Conservation (phyloP, 495 filamentous ascomycete genomes). For the Penicillium roqueforti region DNA sequence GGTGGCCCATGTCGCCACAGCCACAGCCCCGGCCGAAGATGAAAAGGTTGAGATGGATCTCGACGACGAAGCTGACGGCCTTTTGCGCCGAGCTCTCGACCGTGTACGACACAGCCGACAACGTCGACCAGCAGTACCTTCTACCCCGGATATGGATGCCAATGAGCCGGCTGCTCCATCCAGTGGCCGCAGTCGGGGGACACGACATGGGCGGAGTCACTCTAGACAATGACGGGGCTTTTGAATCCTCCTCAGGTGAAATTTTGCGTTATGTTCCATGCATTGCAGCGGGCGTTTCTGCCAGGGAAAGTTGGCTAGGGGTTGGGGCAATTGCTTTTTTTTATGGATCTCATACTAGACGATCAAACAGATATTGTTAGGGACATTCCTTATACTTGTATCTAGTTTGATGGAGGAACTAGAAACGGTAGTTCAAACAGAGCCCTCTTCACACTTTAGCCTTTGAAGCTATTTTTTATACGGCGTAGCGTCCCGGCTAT, state of each 20-base stretch:
- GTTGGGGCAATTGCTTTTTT: not conserved
- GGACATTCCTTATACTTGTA: not conserved
- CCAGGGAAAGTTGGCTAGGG: not conserved
- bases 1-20: slow-evolving; percentile 28
- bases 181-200: slow-evolving; percentile 19
- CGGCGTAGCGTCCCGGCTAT: not conserved
- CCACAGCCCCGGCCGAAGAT: slow-evolving; percentile 22
- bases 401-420: not conserved
- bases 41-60: slow-evolving; percentile 44
- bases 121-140: slow-evolving; percentile 16
- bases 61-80: slow-evolving; percentile 38
- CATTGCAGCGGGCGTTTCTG: slow-evolving; percentile 14
- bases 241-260: not conserved
- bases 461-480: not conserved
- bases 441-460: not conserved
- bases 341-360: not conserved
- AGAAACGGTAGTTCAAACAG: not conserved
- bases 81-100: slow-evolving; percentile 34
- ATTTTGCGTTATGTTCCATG: slow-evolving; percentile 2
- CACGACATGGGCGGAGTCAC: slow-evolving; percentile 24
- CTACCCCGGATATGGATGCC: slow-evolving; percentile 21
- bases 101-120: slow-evolving; percentile 32
- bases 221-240: slow-evolving; percentile 14
- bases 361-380: not conserved
- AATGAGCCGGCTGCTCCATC: slow-evolving; percentile 20